Evolutionary conservation across 805 yeast species (phyloP), one percentile per base, ranked within the genome.

Genomic region (Sugiyamaella boreocaroliniensis): DNA sequence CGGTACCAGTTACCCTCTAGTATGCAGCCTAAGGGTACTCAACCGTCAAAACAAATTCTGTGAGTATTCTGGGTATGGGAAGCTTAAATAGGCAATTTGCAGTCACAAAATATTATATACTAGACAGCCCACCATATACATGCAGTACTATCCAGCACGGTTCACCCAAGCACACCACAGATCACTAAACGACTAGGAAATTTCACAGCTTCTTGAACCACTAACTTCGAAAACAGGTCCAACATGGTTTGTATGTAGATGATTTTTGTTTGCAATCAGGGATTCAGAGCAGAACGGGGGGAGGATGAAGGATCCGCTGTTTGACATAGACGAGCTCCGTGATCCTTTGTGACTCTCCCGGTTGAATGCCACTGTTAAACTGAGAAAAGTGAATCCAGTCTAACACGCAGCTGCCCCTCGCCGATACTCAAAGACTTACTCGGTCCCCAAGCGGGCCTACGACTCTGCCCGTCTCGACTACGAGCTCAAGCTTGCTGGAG

Each of bases 401-500:
- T 40, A 47, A 40, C 45, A 47, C 14, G 16, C 64, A 87, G 95
- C 95, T 82, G 96, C 97, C 70, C 98, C 99, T 81, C 87, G 96
- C 83, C 89, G 96, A 74, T 86, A 92, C 86, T 92, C 99, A 70
- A 93, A 93, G 89, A 93, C 99, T 73, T 93, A 88, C 89, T 80
- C 97, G 73, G 96, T 92, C 75, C 99, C 99, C 82, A 89, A 88
- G 85, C 89, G 95, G 78, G 97, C 98, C 65, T 93, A 86, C 83
- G 99, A 93, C 82, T 87, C 95, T 67, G 95, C 97, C 77, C 96
- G 99, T 85, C 85, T 93, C 77, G 99, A 93, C 72, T 89, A 96
- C 75, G 99, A 93, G 81, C 87, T 93, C 77, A 92, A 93, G 81
- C 87, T 93, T 74, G 97, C 95, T 73, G 99, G 99, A 83, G 98